Conservation (phyloP, 108 stramenopile genomes). For the Skeletonema costatum region DNA sequence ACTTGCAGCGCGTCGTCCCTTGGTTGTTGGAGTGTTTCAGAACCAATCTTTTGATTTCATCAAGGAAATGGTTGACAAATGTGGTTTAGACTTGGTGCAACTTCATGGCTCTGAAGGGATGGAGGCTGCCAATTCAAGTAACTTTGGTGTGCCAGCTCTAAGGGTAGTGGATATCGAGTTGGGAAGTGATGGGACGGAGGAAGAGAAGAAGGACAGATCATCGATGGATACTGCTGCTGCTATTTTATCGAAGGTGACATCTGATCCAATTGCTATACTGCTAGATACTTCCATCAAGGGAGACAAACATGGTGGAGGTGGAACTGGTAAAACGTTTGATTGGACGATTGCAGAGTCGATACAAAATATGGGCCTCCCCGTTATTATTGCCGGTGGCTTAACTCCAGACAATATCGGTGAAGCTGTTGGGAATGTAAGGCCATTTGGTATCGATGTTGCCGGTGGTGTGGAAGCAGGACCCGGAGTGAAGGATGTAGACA, state of each 20-base stretch:
- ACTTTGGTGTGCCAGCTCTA: conserved; percentile 85
- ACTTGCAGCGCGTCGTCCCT: conserved; percentile 63
- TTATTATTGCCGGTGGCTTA: conserved; percentile 97
- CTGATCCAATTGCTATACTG: conserved; percentile 85
- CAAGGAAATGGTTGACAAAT: conserved; percentile 68
- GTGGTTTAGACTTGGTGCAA: conserved; percentile 96
- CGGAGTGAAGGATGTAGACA: conserved; percentile 87
- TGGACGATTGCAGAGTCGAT: conserved; percentile 86
- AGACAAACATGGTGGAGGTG: conserved; percentile 72
- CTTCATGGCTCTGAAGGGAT: conserved; percentile 95
- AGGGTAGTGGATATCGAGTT: conserved; percentile 94
- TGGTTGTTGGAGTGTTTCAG: conserved; percentile 97
- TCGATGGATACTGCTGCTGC: conserved; percentile 60
- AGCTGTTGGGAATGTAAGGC: conserved; percentile 68
- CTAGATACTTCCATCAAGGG: conserved; percentile 95
- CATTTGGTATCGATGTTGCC: conserved; percentile 96
- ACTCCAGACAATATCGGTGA: conserved; percentile 84
- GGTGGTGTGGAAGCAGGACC: conserved; percentile 91
- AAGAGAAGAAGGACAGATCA: not conserved
- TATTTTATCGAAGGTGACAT: conserved; percentile 60
- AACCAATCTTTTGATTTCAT: conserved; percentile 88
- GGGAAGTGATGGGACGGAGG: conserved; percentile 45
- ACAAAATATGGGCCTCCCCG: conserved; percentile 88
- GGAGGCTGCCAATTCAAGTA: conserved; percentile 68
- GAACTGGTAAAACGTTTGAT: conserved; percentile 95